phyloP scores from a whole-genome alignment of 352 stramenopile species.

The Phytophthora pini region DNA sequence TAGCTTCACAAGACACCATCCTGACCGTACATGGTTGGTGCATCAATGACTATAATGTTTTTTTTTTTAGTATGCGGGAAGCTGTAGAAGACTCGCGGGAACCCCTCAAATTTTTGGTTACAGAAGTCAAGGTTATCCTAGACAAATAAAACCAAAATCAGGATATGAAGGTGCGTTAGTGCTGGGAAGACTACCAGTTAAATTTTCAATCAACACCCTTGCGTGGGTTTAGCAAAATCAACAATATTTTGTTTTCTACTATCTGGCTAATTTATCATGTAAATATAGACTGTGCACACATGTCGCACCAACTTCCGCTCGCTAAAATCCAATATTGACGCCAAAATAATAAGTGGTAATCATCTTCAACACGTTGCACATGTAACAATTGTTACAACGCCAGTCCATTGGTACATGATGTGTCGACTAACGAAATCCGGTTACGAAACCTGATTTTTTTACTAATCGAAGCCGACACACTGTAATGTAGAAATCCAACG shows the following conservation, averaged over 20 bases:
- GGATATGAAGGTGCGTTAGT: not conserved
- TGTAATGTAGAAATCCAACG: no score
- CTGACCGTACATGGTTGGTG: not conserved
- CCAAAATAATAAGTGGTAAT: not conserved
- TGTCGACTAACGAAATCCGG: not conserved
- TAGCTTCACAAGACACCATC: not conserved
- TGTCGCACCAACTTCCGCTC: not conserved
- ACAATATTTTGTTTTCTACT: not conserved
- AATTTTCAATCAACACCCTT: not conserved
- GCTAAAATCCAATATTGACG: not conserved
- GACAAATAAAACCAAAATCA: not conserved
- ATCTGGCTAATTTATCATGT: not conserved
- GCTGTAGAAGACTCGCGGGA: not conserved
- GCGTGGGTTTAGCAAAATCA: not conserved
- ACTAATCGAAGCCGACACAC: no score
- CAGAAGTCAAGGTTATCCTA: not conserved
- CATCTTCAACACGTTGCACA: slow-evolving; percentile 2
- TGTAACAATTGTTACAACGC: not conserved
- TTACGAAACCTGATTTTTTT: not conserved
- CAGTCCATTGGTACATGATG: not conserved
- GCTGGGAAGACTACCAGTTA: not conserved
- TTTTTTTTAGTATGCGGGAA: not conserved
- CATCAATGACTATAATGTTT: not conserved
- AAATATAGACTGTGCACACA: not conserved
- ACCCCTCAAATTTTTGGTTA: not conserved